phyloP scores from a whole-genome alignment of 2,329 filamentous ascomycete species.

The Cordyceps farinosa region DNA sequence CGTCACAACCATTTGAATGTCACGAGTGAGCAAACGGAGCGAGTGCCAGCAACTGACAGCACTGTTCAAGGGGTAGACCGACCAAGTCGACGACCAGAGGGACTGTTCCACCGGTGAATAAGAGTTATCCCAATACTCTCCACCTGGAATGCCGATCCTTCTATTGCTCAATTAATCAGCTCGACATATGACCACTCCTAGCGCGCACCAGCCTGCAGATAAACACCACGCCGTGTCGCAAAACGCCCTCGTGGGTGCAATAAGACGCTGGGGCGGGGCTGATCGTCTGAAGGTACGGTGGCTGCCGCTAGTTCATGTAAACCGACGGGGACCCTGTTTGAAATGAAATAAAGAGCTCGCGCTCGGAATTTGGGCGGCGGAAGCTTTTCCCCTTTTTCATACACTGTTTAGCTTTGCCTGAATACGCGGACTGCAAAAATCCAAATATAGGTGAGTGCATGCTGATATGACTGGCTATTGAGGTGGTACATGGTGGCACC shows the following conservation, averaged over 20 bases:
- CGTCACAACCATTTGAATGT: no score
- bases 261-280: background rate
- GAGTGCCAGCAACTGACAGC: no score
- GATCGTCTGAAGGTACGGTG: slow-evolving; percentile 7
- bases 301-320: slow-evolving; percentile 9
- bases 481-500: background rate
- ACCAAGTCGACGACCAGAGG: no score
- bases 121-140: background rate
- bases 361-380: background rate
- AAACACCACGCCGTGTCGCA: background rate
- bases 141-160: background rate
- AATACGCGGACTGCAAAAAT: background rate
- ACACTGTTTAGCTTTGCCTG: background rate
- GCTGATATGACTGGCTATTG: background rate
- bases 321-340: background rate
- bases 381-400: background rate
- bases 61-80: no score
- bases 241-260: slow-evolving; percentile 9
- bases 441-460: background rate
- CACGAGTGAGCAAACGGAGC: no score
- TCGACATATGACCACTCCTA: background rate
- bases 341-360: background rate
- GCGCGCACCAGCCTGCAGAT: background rate
- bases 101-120: background rate
- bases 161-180: background rate